phyloP scores from a whole-genome alignment of 208 protist species.

The Wallacemonas sp. region DNA sequence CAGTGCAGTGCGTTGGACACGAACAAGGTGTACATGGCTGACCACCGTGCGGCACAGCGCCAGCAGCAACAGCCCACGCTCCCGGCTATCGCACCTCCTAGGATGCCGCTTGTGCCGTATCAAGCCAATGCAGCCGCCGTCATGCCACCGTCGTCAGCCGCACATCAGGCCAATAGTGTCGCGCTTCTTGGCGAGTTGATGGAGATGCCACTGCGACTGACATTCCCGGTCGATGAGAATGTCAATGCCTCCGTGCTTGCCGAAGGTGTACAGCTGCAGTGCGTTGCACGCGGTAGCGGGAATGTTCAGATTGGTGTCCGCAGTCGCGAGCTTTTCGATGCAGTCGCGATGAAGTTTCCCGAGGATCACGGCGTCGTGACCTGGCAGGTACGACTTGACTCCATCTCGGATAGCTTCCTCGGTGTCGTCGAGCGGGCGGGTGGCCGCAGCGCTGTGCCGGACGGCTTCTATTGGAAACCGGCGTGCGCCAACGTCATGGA shows the following conservation, averaged over 20 bases:
- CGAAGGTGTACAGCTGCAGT: conserved; percentile 60
- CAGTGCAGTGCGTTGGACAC: conserved; percentile 4
- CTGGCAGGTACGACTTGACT: conserved; percentile 74
- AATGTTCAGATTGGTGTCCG: conserved; percentile 75
- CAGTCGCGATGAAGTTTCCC: conserved; percentile 31
- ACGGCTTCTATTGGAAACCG: conserved; percentile 87
- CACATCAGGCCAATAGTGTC: not conserved
- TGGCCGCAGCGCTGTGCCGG: conserved; percentile 21
- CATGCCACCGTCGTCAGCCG: not conserved
- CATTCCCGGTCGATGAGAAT: conserved; percentile 66
- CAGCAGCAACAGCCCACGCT: not conserved
- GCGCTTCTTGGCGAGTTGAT: not conserved
- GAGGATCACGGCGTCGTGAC: conserved; percentile 52
- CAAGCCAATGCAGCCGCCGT: not conserved
- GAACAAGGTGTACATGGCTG: not conserved
- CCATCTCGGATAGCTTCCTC: conserved; percentile 65
- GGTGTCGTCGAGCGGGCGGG: conserved; percentile 68
- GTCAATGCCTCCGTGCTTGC: conserved; percentile 51
- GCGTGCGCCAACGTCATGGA: conserved; percentile 46
- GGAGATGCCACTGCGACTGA: conserved; percentile 31
- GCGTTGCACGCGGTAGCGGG: conserved; percentile 34
- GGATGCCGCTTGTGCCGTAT: not conserved
- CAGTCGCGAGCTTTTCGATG: conserved; percentile 65
- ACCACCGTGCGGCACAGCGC: conserved; percentile 13
- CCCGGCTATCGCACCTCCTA: not conserved